phyloP scores from a whole-genome alignment of 169 alveolate genomes.

The Cryptosporidium felis region DNA sequence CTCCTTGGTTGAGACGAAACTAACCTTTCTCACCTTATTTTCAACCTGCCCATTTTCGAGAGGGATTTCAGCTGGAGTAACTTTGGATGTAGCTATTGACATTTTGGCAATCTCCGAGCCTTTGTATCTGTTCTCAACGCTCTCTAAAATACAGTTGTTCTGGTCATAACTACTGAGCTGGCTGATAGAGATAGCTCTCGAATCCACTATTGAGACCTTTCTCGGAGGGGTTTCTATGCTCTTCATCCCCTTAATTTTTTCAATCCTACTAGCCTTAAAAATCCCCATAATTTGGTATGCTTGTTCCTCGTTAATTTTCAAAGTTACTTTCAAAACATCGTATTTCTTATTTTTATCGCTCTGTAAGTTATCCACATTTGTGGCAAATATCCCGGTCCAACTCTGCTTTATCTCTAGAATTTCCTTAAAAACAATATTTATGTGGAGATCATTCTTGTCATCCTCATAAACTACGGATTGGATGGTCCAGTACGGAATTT shows the following conservation, averaged over 20 bases:
- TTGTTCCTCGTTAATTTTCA: conserved; percentile 27
- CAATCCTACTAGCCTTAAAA: conserved; percentile 42
- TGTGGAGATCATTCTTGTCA: not conserved
- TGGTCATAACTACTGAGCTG: not conserved
- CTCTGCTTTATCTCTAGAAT: conserved; percentile 42
- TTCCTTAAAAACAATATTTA: conserved; percentile 35
- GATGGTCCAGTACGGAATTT: conserved; percentile 66
- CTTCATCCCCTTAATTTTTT: conserved; percentile 45
- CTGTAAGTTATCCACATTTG: conserved; percentile 17
- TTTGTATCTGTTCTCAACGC: conserved; percentile 1
- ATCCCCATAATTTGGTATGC: conserved; percentile 60
- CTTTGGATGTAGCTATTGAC: conserved; percentile 53
- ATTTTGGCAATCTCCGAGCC: conserved; percentile 12
- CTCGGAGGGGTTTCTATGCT: conserved; percentile 45
- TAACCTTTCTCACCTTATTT: conserved; percentile 10
- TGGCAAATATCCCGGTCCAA: conserved; percentile 56
- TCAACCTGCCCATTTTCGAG: not conserved
- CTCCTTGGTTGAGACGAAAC: conserved; percentile 52
- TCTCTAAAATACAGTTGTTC: not conserved
- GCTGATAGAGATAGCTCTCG: conserved; percentile 11
- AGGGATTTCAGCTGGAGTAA: not conserved
- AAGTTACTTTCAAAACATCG: conserved; percentile 3
- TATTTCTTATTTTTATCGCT: not conserved
- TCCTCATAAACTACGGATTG: conserved; percentile 28
- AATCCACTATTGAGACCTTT: conserved; percentile 55